These are phyloP conservation scores for Dichotomopilus funicola DNA, from an alignment of 2,329 filamentous ascomycete genomes.

Conservation along the genomic window DNA sequence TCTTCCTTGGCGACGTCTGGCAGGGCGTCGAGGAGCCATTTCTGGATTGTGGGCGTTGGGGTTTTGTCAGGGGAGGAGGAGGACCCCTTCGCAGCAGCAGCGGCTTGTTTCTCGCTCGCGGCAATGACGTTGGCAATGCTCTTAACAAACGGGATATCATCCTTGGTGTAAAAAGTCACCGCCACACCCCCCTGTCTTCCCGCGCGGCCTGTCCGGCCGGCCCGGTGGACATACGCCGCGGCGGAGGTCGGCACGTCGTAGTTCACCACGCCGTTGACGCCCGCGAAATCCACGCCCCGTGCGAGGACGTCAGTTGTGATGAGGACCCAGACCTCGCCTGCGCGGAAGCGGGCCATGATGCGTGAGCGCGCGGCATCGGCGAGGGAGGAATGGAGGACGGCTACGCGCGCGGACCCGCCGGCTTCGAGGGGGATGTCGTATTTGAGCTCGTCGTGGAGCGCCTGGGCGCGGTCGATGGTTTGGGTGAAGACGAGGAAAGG, in stretches of 20 bases:
- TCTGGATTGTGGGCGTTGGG: conserved; percentile 55
- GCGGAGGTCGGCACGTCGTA: conserved; percentile 93
- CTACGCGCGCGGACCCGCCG: conserved; percentile 76
- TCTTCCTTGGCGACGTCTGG: conserved; percentile 79
- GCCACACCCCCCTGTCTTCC: conserved; percentile 82
- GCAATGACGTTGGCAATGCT: conserved; percentile 90
- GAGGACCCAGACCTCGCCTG: conserved; percentile 90
- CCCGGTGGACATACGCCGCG: conserved; percentile 87
- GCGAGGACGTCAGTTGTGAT: conserved; percentile 93
- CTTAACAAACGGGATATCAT: conserved; percentile 84
- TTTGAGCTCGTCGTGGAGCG: conserved; percentile 80
- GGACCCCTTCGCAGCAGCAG: no score
- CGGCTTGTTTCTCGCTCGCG: conserved; percentile 66
- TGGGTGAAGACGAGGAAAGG: conserved; percentile 96
- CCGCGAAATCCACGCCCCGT: conserved; percentile 88
- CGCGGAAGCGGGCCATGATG: conserved; percentile 85
- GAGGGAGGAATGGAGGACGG: conserved; percentile 83
- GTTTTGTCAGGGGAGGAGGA: conserved; percentile 23
- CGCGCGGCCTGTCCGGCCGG: conserved; percentile 82
- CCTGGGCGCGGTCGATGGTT: conserved; percentile 83
- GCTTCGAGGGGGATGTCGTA: conserved; percentile 91
- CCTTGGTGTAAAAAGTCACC: conserved; percentile 91
- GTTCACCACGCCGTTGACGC: conserved; percentile 93
- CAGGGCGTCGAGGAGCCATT: conserved; percentile 83
- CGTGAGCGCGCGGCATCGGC: conserved; percentile 66